Evolutionary conservation across 2,329 filamentous ascomycete genomes (phyloP).

Genomic region (Hypoxylon sp.): DNA sequence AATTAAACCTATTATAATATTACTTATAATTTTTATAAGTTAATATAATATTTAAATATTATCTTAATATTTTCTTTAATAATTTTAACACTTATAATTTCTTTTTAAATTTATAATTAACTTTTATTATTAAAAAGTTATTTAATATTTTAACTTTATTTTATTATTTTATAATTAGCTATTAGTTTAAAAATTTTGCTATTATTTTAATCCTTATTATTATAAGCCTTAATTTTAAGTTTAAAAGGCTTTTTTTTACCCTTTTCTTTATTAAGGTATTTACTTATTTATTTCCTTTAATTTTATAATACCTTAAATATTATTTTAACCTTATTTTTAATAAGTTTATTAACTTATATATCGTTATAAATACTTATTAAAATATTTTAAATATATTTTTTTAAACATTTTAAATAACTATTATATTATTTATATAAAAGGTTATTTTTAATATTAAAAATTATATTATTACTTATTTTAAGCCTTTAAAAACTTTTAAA

Average conservation of each 20-base stretch:
- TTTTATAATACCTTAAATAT: slow-evolving; percentile 14
- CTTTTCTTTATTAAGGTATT: slow-evolving; percentile 7
- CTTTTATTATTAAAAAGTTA: neutral
- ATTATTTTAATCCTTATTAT: neutral
- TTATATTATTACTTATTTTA: slow-evolving; percentile 1
- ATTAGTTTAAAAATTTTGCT: neutral
- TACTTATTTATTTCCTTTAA: slow-evolving; percentile 9
- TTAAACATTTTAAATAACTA: slow-evolving; percentile 15
- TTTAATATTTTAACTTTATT: neutral
- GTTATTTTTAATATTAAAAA: slow-evolving; percentile 7
- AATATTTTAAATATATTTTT: slow-evolving; percentile 8
- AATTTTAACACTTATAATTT: neutral
- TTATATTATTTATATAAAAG: slow-evolving; percentile 15
- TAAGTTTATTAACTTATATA: slow-evolving; percentile 3
- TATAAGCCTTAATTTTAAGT: neutral
- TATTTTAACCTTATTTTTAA: slow-evolving; percentile 15
- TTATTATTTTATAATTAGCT: neutral
- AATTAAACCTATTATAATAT: slow-evolving; percentile 21
- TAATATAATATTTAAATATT: slow-evolving; percentile 14
- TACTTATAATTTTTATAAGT: slow-evolving; percentile 15
- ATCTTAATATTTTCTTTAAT: slow-evolving; percentile 16
- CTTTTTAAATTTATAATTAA: slow-evolving; percentile 7
- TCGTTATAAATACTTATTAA: slow-evolving; percentile 6
- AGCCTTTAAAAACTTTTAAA: slow-evolving; percentile 15
- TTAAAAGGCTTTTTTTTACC: neutral